Base-by-base conservation (phyloP, 352 stramenopile genomes). In the Globisporangium mamillatum region DNA sequence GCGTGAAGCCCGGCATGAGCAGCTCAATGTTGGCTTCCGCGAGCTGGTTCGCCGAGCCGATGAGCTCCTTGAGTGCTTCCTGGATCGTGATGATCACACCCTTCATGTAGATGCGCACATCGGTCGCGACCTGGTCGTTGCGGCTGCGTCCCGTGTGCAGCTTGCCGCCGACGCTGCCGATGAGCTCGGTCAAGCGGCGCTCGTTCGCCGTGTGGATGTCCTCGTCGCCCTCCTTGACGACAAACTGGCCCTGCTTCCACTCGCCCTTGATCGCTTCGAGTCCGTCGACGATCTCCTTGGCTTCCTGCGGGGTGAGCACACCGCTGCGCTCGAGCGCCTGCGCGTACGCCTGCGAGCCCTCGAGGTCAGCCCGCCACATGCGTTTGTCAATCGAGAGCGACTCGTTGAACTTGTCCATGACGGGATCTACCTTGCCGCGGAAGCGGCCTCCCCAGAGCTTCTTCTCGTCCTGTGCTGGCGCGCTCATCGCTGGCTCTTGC, bases 131-230 rank as follows among this genome's bases (percentile, higher is more conserved):
- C 75, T 99, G 98, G 84, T 99, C 98, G 81, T 99, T 99, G 44
- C 93, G 90, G 62, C 90, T 97, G 69, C 94, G 85, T 8, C 93
- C 92, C 1, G 97, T 99, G 84, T 99, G 98, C 48, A 99, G 78
- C 76, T 99, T 99, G 70, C 97, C 97, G 54, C 96, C 98, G 38
- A 98, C 88, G n/a, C 86, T 78, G 55, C 97, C 97, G 62, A 99
- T 92, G 59, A 99, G 81, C 84, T 99, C 98, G 0, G 97, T 99
- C 16, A 99, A 85, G 8, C 98, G 92, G 61, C 98, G 93, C 77
- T 99, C 98, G 76, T 99, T 99, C 54, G 97, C 97, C 54, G 97
- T 99, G 82, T 99, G 98, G 74, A 99, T 99, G 81, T 99, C 98
- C 79, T 99, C 98, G 77, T 99, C 98, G 53, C 94, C 93, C 10